Conservation (phyloP, 2,329 filamentous ascomycete species). For the Ophiostoma pallidulum region DNA sequence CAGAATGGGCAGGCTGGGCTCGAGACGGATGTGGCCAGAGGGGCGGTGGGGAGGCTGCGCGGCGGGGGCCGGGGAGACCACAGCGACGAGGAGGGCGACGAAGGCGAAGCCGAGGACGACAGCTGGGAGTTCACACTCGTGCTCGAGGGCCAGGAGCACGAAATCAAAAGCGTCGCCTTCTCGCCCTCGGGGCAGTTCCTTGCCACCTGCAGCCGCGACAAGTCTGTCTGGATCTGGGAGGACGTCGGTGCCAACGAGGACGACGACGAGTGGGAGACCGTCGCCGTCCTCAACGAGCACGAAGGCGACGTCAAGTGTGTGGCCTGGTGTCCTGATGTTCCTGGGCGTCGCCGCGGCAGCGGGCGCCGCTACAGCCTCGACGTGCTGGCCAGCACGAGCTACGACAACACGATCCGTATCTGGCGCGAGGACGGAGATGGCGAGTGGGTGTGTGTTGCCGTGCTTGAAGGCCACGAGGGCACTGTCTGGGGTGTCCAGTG, state of each 20-base stretch:
- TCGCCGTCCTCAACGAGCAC: conserved; percentile 90
- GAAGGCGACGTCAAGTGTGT: conserved; percentile 93
- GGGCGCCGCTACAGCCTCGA: conserved; percentile 46
- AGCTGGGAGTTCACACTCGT: conserved; percentile 92
- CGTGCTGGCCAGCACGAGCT: conserved; percentile 80
- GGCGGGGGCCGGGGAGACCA: conserved; percentile 13
- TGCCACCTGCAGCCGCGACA: conserved; percentile 86
- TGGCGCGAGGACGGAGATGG: conserved; percentile 83
- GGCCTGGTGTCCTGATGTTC: conserved; percentile 72
- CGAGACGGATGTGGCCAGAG: conserved; percentile 33
- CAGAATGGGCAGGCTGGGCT: conserved; percentile 31
- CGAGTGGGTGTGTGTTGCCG: conserved; percentile 84
- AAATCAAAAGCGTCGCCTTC: conserved; percentile 76
- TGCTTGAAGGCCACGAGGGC: conserved; percentile 68
- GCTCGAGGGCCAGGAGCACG: conserved; percentile 88
- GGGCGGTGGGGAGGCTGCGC: conserved; percentile 12
- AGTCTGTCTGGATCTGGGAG: conserved; percentile 98
- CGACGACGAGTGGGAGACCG: conserved; percentile 93
- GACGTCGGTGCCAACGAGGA: conserved; percentile 64
- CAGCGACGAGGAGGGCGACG: conserved; percentile 24
- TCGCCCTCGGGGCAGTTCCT: conserved; percentile 66
- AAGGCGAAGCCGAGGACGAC: conserved; percentile 53
- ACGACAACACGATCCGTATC: conserved; percentile 82
- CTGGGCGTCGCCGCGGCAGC: conserved; percentile 28
- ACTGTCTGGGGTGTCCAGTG: conserved; percentile 88